phyloP scores from a whole-genome alignment of 2,329 filamentous ascomycete genomes.

The Alternaria hordeiaustralica region DNA sequence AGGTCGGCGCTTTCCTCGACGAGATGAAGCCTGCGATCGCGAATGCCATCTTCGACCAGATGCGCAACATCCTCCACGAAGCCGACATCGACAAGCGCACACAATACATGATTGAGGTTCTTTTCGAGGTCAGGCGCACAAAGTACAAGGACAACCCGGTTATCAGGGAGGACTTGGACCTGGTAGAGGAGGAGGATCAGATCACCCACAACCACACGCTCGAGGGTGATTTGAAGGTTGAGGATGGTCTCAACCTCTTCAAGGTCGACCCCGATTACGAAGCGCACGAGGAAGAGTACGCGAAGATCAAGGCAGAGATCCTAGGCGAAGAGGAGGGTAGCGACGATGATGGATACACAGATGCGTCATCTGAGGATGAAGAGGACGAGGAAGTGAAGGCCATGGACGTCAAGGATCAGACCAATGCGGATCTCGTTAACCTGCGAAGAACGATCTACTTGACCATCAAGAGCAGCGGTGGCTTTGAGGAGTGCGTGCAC shows the following conservation, averaged over 20 bases:
- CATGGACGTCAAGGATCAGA: constrained; percentile 97
- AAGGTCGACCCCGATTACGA: constrained; percentile 92
- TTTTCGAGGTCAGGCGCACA: constrained; percentile 96
- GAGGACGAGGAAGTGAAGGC: constrained; percentile 80
- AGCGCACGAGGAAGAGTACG: constrained; percentile 88
- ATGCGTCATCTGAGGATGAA: constrained; percentile 71
- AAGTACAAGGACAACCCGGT: constrained; percentile 94
- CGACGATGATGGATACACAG: constrained; percentile 73
- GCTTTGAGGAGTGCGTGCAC: constrained; percentile 96
- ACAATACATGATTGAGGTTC: constrained; percentile 99
- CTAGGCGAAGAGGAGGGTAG: constrained; percentile 75
- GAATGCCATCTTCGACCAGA: constrained; percentile 91
- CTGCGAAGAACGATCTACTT: constrained; percentile 93
- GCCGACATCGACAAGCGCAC: constrained; percentile 96
- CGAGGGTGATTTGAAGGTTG: constrained; percentile 76
- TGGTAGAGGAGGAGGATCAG: constrained; percentile 97
- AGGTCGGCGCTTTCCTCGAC: constrained; percentile 92
- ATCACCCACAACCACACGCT: constrained; percentile 87
- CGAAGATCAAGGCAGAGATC: constrained; percentile 89
- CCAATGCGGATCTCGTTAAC: constrained; percentile 93
- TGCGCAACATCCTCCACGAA: constrained; percentile 93
- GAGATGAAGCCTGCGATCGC: constrained; percentile 92
- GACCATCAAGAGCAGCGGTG: constrained; percentile 95
- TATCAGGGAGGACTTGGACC: constrained; percentile 87
- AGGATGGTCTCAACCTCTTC: constrained; percentile 93